These are phyloP conservation scores for Mycothermus thermophilus DNA, from an alignment of 495 filamentous ascomycete genomes.

Conservation along the genomic window DNA sequence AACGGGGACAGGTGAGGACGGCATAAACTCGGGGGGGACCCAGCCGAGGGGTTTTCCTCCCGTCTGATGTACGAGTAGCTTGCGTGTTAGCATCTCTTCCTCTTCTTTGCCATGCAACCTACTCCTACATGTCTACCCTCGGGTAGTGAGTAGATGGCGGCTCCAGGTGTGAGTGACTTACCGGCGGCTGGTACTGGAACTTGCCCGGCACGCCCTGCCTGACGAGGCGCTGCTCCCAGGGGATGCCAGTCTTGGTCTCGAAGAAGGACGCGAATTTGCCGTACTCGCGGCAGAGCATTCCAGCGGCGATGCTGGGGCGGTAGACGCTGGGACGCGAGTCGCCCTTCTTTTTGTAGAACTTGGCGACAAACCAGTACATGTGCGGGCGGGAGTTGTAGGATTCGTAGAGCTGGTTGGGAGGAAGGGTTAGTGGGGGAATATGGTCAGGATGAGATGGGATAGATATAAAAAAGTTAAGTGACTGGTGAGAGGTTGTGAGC, in stretches of 20 bases:
- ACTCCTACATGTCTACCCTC: background rate
- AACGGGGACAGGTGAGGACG: background rate
- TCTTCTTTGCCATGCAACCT: background rate
- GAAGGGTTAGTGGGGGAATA: background rate
- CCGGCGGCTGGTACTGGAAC: slow-evolving; percentile 26
- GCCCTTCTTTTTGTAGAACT: slow-evolving; percentile 20
- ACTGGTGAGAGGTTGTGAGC: background rate
- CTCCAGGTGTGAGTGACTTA: slow-evolving; percentile 16
- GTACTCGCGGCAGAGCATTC: slow-evolving; percentile 23
- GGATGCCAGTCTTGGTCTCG: slow-evolving; percentile 35
- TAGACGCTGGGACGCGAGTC: slow-evolving; percentile 14
- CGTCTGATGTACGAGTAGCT: slow-evolving; percentile 9
- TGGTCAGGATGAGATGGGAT: background rate
- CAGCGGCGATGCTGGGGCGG: slow-evolving; percentile 12
- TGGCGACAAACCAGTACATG: slow-evolving; percentile 28
- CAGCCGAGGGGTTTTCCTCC: slow-evolving; percentile 27
- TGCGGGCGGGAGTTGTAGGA: slow-evolving; percentile 29
- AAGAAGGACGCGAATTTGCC: slow-evolving; percentile 43
- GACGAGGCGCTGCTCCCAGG: slow-evolving; percentile 40
- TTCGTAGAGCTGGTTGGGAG: slow-evolving; percentile 29
- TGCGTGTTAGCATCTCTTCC: background rate
- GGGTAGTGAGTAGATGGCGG: background rate
- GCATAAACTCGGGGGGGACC: slow-evolving; percentile 6
- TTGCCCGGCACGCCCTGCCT: slow-evolving; percentile 2
- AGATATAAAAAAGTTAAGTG: background rate